Base-by-base conservation (phyloP, 2,329 filamentous ascomycete genomes). In the Verticillium albo-atrum region DNA sequence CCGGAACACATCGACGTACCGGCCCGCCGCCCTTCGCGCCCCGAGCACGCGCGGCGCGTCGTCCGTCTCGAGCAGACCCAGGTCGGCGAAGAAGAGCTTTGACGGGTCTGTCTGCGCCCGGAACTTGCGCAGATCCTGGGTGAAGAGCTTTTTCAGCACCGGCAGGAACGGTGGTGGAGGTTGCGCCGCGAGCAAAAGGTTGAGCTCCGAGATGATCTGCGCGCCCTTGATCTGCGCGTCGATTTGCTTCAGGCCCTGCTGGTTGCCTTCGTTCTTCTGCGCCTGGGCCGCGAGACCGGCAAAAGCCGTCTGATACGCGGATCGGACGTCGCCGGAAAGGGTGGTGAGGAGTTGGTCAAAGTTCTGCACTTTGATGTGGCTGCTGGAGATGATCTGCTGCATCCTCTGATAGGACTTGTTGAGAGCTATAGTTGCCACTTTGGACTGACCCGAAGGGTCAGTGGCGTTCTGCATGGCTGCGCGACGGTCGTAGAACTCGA, bases 61-160 rank as follows among this genome's bases (percentile, higher is more conserved):
- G 10, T 82, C 80, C 15, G 91, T 77, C 5, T 89, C 89, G 12
- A 95, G 78, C 70, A 90, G 83, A 55, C 79, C 80, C 58, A 87
- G 91, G 69, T 95, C 85, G 55, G 85, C 84, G 72, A 92, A 89
- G 74, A 90, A 90, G 55, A 96, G 79, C 61, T 82, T 82, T 10
- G 87, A 83, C 28, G 85, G 81, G 64, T 95, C 86, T 12, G 87
- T 80, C 58, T 82, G 79, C 5, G 77, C 77, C 47, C 83, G 79
- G 58, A 93, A 81, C 23, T 79, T 77, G 0, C 77, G 78, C 28
- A 92, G 73, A 53, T 86, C 82, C 28, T 78, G 76, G 32, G 79
- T 79, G 61, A 94, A 86, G 60, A 89, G 81, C 58, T 83, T 85
- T 63, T 87, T 83, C n/a, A 92, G 79, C 35, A 90, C 83, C 17